Base-by-base conservation (phyloP, 257 asterid species). In the Ajuga chamaepitys region DNA sequence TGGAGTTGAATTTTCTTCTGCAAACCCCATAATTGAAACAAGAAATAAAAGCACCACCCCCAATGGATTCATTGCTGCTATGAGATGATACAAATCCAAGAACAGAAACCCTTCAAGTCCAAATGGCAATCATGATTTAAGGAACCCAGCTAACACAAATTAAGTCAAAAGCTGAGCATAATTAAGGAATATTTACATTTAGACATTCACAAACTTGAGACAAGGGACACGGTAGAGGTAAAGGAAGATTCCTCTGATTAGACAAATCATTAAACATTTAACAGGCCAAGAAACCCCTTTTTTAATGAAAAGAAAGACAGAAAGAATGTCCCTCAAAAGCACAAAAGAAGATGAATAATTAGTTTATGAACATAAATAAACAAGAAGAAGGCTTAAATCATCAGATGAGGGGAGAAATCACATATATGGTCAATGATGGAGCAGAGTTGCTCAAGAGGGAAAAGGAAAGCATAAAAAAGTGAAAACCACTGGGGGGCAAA, bases 1-100 rank as follows among this genome's bases (percentile, higher is more conserved):
- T 26, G 80, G 68, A 17, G 40, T 71, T 59, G 82, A 62, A 46
- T 52, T 52, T 35, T 61, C 50, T 64, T 50, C 59, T 4, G 86
- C 67, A 16, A 70, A 67, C 25, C 74, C 80, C 70, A 38, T 60
- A 69, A 13, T 7, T 44, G 21, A 77, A 20, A 74, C 64, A 41
- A 66, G 52, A 40, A 61, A 72, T 5, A 72, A 58, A 61, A 66
- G 58, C 73, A 70, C 52, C 63, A 68, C 12, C 58, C 13, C 34
- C 66, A 51, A 52, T 38, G 66, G 75, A 69, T 47, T 57, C 80
- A 79, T 68, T 67, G 41, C 58, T 67, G 13, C 62, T 51, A 58
- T 53, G 9, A 24, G 10, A 60, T 5, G 16, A 68, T 16, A n/a
- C 9, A 13, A 44, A 22, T 38, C 35, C 34, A 28, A 28, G 5